Evolutionary conservation across 805 yeast genomes (phyloP), one percentile per base, ranked within the genome.

Genomic region (Vanderwaltozyma yarrowii): DNA sequence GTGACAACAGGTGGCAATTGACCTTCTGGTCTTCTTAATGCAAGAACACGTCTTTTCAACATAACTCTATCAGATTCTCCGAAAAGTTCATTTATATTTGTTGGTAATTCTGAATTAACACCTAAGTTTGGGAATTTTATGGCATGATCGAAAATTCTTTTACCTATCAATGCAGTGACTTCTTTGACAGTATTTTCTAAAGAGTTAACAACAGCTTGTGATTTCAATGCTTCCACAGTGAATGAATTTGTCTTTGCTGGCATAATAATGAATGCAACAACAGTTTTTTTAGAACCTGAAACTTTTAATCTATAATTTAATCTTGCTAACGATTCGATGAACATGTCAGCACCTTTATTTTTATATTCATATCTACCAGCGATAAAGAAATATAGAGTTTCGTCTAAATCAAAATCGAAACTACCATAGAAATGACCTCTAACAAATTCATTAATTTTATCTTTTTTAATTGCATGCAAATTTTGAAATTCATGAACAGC

Each of bases 401-500:
- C 85, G 44, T 89, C 95, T 47, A 92, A 71, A 54, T 86, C 94
- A 60, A 92, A 92, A 64, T 92, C 95, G 58, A 85, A 80, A 60
- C 87, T 87, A 37, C 98, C 98, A 62, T 92, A 92, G 66, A 89
- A 89, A 60, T 89, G 98, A 45, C 98, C 98, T 51, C 94, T 78
- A 45, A 92, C 80, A 57, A 89, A 89, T 55, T 92, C 96, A 58
- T 87, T 80, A 58, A 89, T 88, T 60, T 85, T 86, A 38, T 78
- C 95, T 69, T 89, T 89, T 63, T 81, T 79, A 47, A 79, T 63
- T 19, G 96, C 96, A 66, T 89, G 98, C 62, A 89, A 69, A 62
- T 92, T 89, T 65, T 89, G 98, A 67, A 89, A 89, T 66, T 89
- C 98, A 63, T 89, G 98, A 49, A 89, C 95, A 1, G 97, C 97